A percentile compares a stretch with the other conserved stretches of the same genome.
Conservation (phyloP, 2,329 filamentous ascomycete genomes). For the Beauveria sp. region DNA sequence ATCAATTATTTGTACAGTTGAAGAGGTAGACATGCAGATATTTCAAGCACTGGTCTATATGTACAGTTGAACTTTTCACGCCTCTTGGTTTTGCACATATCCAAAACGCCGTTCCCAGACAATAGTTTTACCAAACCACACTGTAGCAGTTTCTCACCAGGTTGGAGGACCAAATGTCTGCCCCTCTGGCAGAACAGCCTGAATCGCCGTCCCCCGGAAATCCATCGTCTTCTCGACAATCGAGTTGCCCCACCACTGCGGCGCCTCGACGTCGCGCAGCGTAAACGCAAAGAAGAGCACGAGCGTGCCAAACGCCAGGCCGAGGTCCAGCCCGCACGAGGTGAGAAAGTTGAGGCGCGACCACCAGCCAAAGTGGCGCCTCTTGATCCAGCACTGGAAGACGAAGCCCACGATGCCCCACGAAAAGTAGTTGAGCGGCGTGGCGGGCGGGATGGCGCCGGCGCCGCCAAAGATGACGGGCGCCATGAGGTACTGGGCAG, state of each 20-base stretch:
- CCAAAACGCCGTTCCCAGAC: not conserved
- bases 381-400: conserved; percentile 63
- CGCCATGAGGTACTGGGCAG: conserved; percentile 47
- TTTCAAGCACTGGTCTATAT: too few species aligned
- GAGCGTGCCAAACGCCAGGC: conserved; percentile 58
- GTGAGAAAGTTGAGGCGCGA: conserved; percentile 65
- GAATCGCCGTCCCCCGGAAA: conserved; percentile 49
- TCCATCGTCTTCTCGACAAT: conserved; percentile 56
- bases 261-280: conserved; percentile 52
- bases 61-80: too few species aligned
- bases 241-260: conserved; percentile 63
- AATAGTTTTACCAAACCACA: not conserved
- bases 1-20: not conserved
- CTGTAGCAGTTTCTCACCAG: conserved; percentile 32
- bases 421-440: conserved; percentile 65
- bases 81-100: too few species aligned
- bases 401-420: conserved; percentile 65
- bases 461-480: conserved; percentile 57
- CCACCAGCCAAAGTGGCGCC: conserved; percentile 62
- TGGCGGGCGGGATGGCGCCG: conserved; percentile 54
- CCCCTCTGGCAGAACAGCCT: conserved; percentile 42
- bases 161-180: conserved; percentile 52
- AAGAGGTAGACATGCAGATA: too few species aligned
- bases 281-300: conserved; percentile 65
- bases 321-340: conserved; percentile 61